These are phyloP conservation scores for Fusarium bactridioides DNA, from an alignment of 2,329 filamentous ascomycete species.

Conservation along the genomic window DNA sequence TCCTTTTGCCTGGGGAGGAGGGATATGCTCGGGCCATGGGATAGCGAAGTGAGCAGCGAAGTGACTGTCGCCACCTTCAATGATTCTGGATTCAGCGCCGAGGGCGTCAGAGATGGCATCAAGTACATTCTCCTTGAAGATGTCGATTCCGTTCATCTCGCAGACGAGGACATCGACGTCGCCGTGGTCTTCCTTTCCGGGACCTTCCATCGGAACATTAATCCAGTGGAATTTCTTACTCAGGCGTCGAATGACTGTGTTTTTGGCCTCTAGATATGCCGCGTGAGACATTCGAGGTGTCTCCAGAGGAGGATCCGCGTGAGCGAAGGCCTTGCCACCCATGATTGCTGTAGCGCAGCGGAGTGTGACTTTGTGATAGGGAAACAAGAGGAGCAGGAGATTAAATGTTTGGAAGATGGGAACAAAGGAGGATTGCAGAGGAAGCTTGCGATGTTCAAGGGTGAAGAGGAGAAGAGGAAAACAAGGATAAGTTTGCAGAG, in stretches of 20 bases:
- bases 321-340: constrained; percentile 71
- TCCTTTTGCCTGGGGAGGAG: background rate
- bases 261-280: constrained; percentile 64
- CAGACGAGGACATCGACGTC: constrained; percentile 77
- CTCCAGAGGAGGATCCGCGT: constrained; percentile 54
- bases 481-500: background rate
- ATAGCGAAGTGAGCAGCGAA: constrained; percentile 61
- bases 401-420: background rate
- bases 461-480: background rate
- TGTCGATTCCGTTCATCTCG: constrained; percentile 35
- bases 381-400: background rate
- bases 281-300: constrained; percentile 71
- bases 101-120: constrained; percentile 45
- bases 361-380: background rate
- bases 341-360: constrained; percentile 51
- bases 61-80: constrained; percentile 30
- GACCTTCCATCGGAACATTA: constrained; percentile 70
- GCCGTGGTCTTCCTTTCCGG: constrained; percentile 72
- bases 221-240: constrained; percentile 58
- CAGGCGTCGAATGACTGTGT: constrained; percentile 56
- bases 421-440: background rate
- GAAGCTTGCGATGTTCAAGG: background rate
- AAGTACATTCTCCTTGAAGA: constrained; percentile 41
- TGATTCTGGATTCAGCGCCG: constrained; percentile 52
- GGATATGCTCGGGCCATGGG: constrained; percentile 54